Base-by-base conservation (phyloP, 1,284 basidiomycete species). In the Trichosporon sp. region DNA sequence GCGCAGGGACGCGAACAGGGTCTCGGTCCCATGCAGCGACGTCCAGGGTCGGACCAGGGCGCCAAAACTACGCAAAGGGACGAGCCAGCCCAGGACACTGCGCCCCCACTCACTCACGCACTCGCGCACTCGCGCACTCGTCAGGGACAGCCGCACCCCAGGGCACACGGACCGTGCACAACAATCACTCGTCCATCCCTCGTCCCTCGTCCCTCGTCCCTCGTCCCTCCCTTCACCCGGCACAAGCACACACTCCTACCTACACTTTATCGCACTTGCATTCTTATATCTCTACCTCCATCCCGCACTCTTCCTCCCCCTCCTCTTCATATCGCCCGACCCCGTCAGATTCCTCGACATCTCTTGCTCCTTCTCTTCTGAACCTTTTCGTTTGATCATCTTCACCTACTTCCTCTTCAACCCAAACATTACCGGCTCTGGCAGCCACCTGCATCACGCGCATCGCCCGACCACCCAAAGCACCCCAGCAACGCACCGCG, bases 261-360 rank as follows among this genome's bases (percentile, higher is more conserved):
- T 26, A n/a, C 16, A 21, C 51, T 21, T 26, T 26, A 26, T 11
- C 51, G 21, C 66, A 38, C 14, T 16, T 12, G 26, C 38, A n/a
- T 38, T 38, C 37, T 31, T 31, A 16, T 26, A 38, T 37, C 66
- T 3, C 37, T 16, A 7, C 6, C 48, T 48, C 6, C 35, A 10
- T 65, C 19, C 32, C 14, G 19, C 19, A 40, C 19, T 46, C 7
- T 65, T 38, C 66, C 48, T 65, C 65, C 38, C 32, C 35, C 61
- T 67, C 38, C 32, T 40, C 61, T 67, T 68, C 38, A 65, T 26
- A 64, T 43, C 65, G 10, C 51, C 61, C 16, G 38, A 43, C 31
- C 69, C 32, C 46, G 71, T 38, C 31, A 48, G 21, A 19, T 19
- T 54, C 64, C 48, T 38, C 61, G 16, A 14, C 32, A 16, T 37